phyloP scores from a whole-genome alignment of 441 rosid genomes.

The Populus hybrid region DNA sequence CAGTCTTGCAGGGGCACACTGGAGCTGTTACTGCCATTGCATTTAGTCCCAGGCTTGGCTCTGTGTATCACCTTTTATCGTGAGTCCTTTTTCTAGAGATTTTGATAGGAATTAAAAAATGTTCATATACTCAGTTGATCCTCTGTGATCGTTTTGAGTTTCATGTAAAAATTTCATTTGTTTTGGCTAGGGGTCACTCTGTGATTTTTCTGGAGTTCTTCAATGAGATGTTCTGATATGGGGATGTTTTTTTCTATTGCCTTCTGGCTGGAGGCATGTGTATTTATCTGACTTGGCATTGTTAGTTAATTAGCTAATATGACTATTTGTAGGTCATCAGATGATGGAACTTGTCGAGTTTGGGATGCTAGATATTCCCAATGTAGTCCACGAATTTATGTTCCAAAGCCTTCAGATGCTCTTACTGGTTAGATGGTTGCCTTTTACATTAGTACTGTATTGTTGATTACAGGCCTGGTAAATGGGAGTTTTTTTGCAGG shows the following conservation, averaged over 20 bases:
- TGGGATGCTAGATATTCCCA: constrained; percentile 95
- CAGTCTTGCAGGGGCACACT: constrained; percentile 91
- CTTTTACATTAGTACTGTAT: constrained; percentile 7
- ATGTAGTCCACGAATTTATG: constrained; percentile 64
- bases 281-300: constrained; percentile 11
- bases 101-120: constrained; percentile 1
- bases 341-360: constrained; percentile 99
- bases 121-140: constrained; percentile 8
- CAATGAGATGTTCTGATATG: constrained; percentile 8
- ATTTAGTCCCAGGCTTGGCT: constrained; percentile 89
- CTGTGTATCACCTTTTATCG: constrained; percentile 86
- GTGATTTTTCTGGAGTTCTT: constrained; percentile 15
- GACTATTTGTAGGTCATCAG: constrained; percentile 82
- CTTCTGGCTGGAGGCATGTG: constrained; percentile 17
- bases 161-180: constrained; percentile 13
- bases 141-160: constrained; percentile 8
- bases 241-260: constrained; percentile 5
- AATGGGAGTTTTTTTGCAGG: constrained; percentile 57
- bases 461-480: constrained; percentile 14
- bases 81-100: constrained; percentile 41
- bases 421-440: constrained; percentile 46
- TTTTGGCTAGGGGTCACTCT: background rate
- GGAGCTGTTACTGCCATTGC: constrained; percentile 97
- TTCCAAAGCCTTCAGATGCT: constrained; percentile 72
- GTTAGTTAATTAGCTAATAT: constrained; percentile 26